Base-by-base conservation (phyloP, 768 basidiomycete species). In the Lepiota brunneoincarnata region DNA sequence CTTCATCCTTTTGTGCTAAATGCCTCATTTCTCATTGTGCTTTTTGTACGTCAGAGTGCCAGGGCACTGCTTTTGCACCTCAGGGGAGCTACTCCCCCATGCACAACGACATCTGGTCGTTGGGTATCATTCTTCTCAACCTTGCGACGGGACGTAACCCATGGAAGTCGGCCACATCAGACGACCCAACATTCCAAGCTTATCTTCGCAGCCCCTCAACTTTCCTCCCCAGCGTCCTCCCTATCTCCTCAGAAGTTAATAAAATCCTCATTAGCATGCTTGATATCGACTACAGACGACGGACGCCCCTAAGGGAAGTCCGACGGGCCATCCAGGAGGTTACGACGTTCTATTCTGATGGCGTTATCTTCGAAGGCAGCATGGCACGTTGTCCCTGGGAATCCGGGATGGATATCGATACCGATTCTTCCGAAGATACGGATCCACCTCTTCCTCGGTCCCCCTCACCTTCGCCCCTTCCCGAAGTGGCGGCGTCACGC, bases 101-200 rank as follows among this genome's bases (percentile, higher is more conserved):
- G 62, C 83, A 82, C 66, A 97, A 97, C 71, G 96, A 99, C 71
- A 82, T 98, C 60, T 99, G 96, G 96, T 94, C 95, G 12, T 76
- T 98, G 50, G 96, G 94, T 44, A 92, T 99, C 63, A 93, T 99
- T 60, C 87, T 99, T 28, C 86, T 98, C 67, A 99, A 99, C 69
- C 84, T 99, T 46, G 87, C 91, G 43, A 97, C 93, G 37, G 93
- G 94, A n/a, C 86, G 96, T 52, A 98, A 98, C 65, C 96, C 96
- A 11, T 99, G 96, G 96, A 91, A 91, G 71, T 93, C 93, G 17
- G 95, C 96, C n/a, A 86, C 86, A 17, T 68, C 76, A 1, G 77
- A 83, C 48, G 96, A 98, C 70, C 89, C 90, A 58, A 97, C 93
- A 2, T 99, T 98, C 80, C 85, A 89, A 66, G 92, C 92, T 1